phyloP scores from a whole-genome alignment of 2,329 filamentous ascomycete genomes.

The Cercospora sp. region DNA sequence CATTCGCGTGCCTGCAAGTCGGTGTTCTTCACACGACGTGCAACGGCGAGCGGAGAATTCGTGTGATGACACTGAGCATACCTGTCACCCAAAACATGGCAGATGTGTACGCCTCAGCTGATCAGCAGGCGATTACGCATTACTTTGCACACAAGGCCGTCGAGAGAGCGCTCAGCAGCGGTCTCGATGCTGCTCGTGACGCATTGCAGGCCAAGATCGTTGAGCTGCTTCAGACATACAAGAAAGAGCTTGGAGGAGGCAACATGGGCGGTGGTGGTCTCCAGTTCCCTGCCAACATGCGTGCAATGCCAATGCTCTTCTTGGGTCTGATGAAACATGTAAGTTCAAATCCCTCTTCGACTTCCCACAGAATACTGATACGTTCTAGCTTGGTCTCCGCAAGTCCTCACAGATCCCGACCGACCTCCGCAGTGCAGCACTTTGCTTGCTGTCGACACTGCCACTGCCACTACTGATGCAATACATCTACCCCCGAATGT shows the following conservation, averaged over 20 bases:
- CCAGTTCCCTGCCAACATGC: slow-evolving; percentile 90
- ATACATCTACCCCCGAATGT: slow-evolving; percentile 69
- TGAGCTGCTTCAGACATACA: slow-evolving; percentile 91
- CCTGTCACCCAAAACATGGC: slow-evolving; percentile 89
- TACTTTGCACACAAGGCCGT: slow-evolving; percentile 99
- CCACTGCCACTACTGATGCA: slow-evolving; percentile 87
- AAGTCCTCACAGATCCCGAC: slow-evolving; percentile 93
- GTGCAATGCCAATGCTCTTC: slow-evolving; percentile 85
- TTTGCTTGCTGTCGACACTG: slow-evolving; percentile 91
- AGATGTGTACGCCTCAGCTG: slow-evolving; percentile 90
- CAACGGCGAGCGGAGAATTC: slow-evolving; percentile 92
- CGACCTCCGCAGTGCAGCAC: slow-evolving; percentile 87
- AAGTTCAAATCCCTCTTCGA: slow-evolving; percentile 37
- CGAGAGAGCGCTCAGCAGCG: slow-evolving; percentile 79
- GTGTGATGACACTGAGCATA: slow-evolving; percentile 88
- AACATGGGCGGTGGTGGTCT: slow-evolving; percentile 91
- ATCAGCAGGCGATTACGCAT: slow-evolving; percentile 87
- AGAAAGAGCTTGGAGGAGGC: slow-evolving; percentile 92
- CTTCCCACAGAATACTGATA: slow-evolving; percentile 30
- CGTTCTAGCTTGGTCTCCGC: slow-evolving; percentile 66
- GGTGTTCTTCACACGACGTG: slow-evolving; percentile 96
- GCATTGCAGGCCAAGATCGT: slow-evolving; percentile 87
- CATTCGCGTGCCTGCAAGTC: slow-evolving; percentile 87
- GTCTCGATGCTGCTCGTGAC: slow-evolving; percentile 87
- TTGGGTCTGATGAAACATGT: slow-evolving; percentile 95